Evolutionary conservation across 805 yeast species (phyloP), one percentile per base, ranked within the genome.

Genomic region (Zygoascus biomembranicola): DNA sequence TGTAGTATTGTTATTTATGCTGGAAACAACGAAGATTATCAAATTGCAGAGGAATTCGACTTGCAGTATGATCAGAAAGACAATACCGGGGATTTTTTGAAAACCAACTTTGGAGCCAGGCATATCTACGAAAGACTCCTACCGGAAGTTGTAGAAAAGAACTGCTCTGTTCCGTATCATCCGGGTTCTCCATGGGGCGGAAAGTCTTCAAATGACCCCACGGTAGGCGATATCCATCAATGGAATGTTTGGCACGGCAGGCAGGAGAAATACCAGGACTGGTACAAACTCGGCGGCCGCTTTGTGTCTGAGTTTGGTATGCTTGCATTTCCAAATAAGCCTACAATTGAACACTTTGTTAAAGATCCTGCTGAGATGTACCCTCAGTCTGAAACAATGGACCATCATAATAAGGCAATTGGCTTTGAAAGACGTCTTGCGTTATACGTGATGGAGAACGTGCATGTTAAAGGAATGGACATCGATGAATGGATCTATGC

Each of bases 161-260:
- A 52, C 35, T 50, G 54, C 26, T 63, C 66, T 4, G 66, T 70
- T 4, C 69, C 71, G 1, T 76, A 76, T 57, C 77, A 73, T 51
- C 73, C 70, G 10, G 81, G 82, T 1, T 74, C 77, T 1, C 82
- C 82, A 1, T 76, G 72, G 69, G 76, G 79, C 23, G 77, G 79
- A 4, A 56, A 58, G 8, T 53, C 55, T 5, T 61, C 75, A 10
- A 54, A 63, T 8, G 77, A 73, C 55, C 63, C 68, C 4, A 70
- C 74, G 0, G 63, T 69, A 18, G 82, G 82, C 1, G 82, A 78
- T 59, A 65, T 75, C 4, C 82, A 78, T 57, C 80, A 77, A 55
- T 78, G 82, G 82, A 76, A 77, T 57, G 78, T 78, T 8, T 78
- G 81, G 81, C 82, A 78, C 57, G 82, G 81, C 0, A 61, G 67